Evolutionary conservation across 2,329 filamentous ascomycete genomes (phyloP).

Genomic region (Hymenoscyphus fraxineus): DNA sequence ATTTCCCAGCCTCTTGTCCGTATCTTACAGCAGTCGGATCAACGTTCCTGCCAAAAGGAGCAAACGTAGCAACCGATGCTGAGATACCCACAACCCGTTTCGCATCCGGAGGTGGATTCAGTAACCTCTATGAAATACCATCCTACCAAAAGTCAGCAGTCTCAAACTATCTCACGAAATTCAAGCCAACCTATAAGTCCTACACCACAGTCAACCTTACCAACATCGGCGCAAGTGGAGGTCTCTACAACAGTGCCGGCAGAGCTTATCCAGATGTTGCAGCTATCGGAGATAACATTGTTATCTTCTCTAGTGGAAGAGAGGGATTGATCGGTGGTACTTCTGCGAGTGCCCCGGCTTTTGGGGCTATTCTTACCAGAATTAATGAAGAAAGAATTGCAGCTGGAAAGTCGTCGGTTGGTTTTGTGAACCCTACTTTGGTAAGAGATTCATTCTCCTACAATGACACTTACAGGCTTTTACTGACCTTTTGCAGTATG

Average conservation of each 20-base stretch:
- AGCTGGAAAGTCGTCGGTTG: constrained; percentile 43
- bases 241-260: constrained; percentile 26
- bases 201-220: constrained; percentile 16
- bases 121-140: constrained; percentile 35
- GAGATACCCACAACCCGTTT: constrained; percentile 37
- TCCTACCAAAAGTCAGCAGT: constrained; percentile 25
- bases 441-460: constrained; percentile 7
- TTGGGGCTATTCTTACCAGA: constrained; percentile 53
- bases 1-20: constrained; percentile 64
- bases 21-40: constrained; percentile 67
- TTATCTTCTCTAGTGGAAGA: constrained; percentile 24
- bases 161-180: constrained; percentile 25
- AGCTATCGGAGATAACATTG: constrained; percentile 28
- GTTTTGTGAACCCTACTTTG: constrained; percentile 48
- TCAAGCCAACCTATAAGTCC: constrained; percentile 25
- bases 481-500: constrained; percentile 16
- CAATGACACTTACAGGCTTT: not conserved
- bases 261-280: constrained; percentile 32
- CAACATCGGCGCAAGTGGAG: constrained; percentile 19
- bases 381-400: constrained; percentile 58
- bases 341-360: constrained; percentile 52
- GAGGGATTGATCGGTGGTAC: constrained; percentile 42
- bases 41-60: constrained; percentile 43
- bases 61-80: constrained; percentile 39
- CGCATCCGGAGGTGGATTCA: constrained; percentile 45